Conservation (phyloP, 352 stramenopile species). For the Pythium vanterpoolii region DNA sequence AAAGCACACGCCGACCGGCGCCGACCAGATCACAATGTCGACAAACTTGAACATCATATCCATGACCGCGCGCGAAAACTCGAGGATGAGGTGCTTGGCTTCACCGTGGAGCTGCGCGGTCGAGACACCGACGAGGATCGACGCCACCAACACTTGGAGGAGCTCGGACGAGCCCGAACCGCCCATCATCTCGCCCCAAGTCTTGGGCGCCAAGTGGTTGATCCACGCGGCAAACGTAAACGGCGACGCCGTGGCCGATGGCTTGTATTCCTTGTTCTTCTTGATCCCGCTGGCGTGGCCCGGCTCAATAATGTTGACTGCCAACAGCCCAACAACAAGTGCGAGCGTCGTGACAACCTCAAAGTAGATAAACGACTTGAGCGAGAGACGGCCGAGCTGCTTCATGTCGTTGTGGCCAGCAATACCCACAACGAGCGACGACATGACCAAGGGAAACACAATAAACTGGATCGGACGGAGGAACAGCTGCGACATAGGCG, state of each 20-base stretch:
- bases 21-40: conserved; percentile 64
- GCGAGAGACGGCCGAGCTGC: conserved; percentile 45
- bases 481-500: conserved; percentile 54
- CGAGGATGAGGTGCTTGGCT: conserved; percentile 43
- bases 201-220: conserved; percentile 12
- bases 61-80: conserved; percentile 42
- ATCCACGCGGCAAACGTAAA: conserved; percentile 38
- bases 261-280: conserved; percentile 33
- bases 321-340: conserved; percentile 40
- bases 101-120: conserved; percentile 31
- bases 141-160: conserved; percentile 48
- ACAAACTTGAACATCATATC: conserved; percentile 78
- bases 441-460: conserved; percentile 50
- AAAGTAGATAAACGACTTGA: conserved; percentile 34
- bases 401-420: conserved; percentile 58
- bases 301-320: conserved; percentile 52
- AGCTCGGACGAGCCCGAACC: conserved; percentile 28
- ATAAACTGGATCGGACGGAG: conserved; percentile 34
- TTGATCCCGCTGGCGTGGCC: conserved; percentile 37
- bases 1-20: conserved; percentile 56
- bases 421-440: conserved; percentile 52
- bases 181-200: conserved; percentile 13
- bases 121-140: conserved; percentile 39
- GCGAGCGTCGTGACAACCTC: conserved; percentile 41
- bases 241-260: conserved; percentile 15